These are phyloP conservation scores for Nicotiana benthamiana DNA, from an alignment of 257 asterid species.

Conservation along the genomic window DNA sequence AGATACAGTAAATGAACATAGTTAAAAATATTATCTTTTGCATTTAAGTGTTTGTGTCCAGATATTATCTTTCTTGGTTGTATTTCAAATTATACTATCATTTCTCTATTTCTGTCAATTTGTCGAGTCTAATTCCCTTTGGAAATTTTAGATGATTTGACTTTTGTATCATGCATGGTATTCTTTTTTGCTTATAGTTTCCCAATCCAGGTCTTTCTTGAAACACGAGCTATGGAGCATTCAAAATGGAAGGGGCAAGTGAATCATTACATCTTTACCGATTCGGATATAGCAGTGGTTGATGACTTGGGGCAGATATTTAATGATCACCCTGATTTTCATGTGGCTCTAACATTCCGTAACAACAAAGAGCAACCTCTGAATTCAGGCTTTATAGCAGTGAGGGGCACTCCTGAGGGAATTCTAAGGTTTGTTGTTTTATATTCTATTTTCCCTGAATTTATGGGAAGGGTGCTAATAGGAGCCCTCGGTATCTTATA, in stretches of 20 bases:
- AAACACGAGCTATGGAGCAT: slow-evolving; percentile 44
- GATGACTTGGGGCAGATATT: slow-evolving; percentile 62
- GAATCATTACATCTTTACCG: slow-evolving; percentile 72
- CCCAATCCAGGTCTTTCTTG: slow-evolving; percentile 57
- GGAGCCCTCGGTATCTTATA: not conserved
- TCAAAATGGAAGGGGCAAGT: slow-evolving; percentile 36
- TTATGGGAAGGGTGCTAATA: not conserved
- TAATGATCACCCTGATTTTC: slow-evolving; percentile 52
- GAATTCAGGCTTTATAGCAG: slow-evolving; percentile 93
- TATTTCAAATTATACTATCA: not conserved
- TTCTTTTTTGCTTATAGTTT: not conserved
- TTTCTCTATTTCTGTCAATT: not conserved
- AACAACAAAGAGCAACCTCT: slow-evolving; percentile 93
- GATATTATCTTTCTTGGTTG: not conserved
- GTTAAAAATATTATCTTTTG: not conserved
- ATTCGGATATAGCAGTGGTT: slow-evolving; percentile 85
- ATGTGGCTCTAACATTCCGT: slow-evolving; percentile 87
- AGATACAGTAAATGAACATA: not conserved
- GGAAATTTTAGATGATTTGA: not conserved
- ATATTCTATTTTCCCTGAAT: not conserved
- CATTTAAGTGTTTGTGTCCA: not conserved
- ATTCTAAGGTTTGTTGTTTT: slow-evolving; percentile 51
- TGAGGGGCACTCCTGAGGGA: slow-evolving; percentile 76
- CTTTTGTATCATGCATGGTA: not conserved
- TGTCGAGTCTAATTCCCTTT: not conserved